Percentiles rank a stretch among this genome's conserved stretches.
Evolutionary conservation across 257 asterid genomes (phyloP).

Genomic region (Eustoma russellianum): DNA sequence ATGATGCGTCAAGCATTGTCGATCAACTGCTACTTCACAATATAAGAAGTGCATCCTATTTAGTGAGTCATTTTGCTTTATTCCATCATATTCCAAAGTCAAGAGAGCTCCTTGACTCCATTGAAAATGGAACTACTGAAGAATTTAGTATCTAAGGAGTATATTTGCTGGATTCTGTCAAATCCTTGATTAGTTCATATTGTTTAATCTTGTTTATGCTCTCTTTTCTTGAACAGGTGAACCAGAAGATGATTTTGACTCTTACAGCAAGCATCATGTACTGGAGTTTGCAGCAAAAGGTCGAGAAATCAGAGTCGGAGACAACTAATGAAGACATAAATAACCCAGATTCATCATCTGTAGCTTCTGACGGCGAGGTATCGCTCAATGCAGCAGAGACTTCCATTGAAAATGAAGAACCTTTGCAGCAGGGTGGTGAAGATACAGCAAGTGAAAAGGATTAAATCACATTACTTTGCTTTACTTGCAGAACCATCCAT

Average conservation of each 20-base stretch:
- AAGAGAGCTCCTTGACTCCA: too few relatives aligned
- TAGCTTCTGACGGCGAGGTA: slow-evolving; percentile 3
- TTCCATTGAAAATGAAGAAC: slow-evolving; percentile 1
- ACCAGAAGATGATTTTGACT: slow-evolving; percentile 77
- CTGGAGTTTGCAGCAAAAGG: slow-evolving; percentile 64
- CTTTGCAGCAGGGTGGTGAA: slow-evolving; percentile 1
- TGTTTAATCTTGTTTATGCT: not conserved
- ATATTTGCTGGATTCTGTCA: not conserved
- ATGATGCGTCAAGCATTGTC: too few relatives aligned
- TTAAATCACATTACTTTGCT: not conserved
- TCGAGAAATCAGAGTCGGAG: slow-evolving; percentile 15
- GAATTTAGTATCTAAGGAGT: too few relatives aligned
- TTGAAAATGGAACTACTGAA: too few relatives aligned
- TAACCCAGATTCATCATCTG: not conserved
- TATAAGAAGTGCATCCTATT: too few relatives aligned
- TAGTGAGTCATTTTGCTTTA: too few relatives aligned
- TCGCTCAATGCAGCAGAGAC: not conserved
- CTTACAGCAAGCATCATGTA: slow-evolving; percentile 83
- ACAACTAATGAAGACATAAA: not conserved
- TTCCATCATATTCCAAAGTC: too few relatives aligned
- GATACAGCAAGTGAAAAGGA: not conserved
- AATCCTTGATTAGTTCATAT: not conserved
- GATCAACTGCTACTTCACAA: too few relatives aligned
- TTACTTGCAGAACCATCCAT: too few relatives aligned
- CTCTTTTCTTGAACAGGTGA: slow-evolving; percentile 39